These are phyloP conservation scores for Castanea crenata DNA, from an alignment of 306 rosid species.

Conservation along the genomic window DNA sequence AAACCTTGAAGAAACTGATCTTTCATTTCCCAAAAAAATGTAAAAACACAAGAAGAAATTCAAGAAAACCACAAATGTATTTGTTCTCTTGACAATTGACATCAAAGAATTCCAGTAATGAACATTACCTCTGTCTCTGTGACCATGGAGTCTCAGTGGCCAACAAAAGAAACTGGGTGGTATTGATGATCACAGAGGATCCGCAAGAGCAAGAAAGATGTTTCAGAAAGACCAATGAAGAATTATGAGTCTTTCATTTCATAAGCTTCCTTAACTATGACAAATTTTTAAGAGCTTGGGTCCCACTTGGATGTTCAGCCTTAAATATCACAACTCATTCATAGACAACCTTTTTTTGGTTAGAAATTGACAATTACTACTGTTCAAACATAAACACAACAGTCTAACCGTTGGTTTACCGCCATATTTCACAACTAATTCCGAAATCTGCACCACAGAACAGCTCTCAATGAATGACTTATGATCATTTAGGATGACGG, in stretches of 20 bases:
- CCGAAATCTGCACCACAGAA: not conserved
- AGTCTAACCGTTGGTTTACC: slow-evolving; percentile 22
- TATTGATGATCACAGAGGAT: slow-evolving; percentile 37
- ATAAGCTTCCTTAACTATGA: slow-evolving; percentile 38
- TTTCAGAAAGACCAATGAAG: slow-evolving; percentile 29
- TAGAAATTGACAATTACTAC: slow-evolving; percentile 8
- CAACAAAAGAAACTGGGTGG: slow-evolving; percentile 26
- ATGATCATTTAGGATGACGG: slow-evolving; percentile 5
- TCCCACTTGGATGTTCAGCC: slow-evolving; percentile 48
- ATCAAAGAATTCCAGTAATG: slow-evolving; percentile 2
- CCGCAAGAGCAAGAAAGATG: slow-evolving; percentile 9
- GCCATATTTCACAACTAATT: slow-evolving; percentile 10
- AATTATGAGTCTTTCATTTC: slow-evolving; percentile 33
- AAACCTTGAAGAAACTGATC: slow-evolving; percentile 13
- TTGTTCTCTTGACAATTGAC: not conserved
- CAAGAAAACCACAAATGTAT: not conserved
- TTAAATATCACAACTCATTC: not conserved
- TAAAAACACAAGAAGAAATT: not conserved
- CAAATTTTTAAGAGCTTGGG: slow-evolving; percentile 43
- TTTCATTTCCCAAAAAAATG: slow-evolving; percentile 1
- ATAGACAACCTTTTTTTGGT: not conserved
- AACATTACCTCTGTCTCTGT: slow-evolving; percentile 56
- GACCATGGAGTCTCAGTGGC: slow-evolving; percentile 40
- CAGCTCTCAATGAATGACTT: not conserved
- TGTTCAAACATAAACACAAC: slow-evolving; percentile 5